Conservation (phyloP, 257 asterid species). For the Nicotiana benthamiana region DNA sequence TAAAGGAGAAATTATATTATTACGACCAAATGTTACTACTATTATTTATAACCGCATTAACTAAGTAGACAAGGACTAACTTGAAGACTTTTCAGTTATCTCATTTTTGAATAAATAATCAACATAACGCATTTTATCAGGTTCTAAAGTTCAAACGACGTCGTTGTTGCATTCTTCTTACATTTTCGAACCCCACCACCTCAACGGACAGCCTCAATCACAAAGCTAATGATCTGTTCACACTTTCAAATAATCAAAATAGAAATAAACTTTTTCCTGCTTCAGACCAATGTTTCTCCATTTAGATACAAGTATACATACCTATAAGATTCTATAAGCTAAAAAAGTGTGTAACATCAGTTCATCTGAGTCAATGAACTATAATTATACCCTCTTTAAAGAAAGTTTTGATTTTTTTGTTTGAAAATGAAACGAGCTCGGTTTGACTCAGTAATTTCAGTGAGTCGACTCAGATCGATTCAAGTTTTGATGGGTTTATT, state of each 20-base stretch:
- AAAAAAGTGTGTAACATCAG: neutral
- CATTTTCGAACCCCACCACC: neutral
- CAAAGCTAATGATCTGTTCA: slow-evolving; percentile 1
- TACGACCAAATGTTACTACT: too few relatives aligned
- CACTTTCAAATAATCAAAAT: neutral
- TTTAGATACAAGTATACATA: neutral
- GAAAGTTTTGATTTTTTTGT: neutral
- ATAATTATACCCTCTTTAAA: neutral
- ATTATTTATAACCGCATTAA: neutral
- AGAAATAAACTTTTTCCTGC: neutral
- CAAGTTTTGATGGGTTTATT: slow-evolving; percentile 61
- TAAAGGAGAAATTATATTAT: too few relatives aligned
- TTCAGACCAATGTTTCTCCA: neutral
- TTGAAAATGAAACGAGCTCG: slow-evolving; percentile 46
- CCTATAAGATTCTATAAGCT: neutral
- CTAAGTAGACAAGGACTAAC: neutral
- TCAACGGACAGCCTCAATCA: slow-evolving; percentile 9
- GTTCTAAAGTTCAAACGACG: neutral
- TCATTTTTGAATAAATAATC: neutral
- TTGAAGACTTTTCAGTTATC: neutral
- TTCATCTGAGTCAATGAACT: slow-evolving; percentile 32
- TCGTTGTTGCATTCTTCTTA: neutral
- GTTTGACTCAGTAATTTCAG: slow-evolving; percentile 60
- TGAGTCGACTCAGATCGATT: slow-evolving; percentile 79
- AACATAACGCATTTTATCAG: neutral